Percentiles rank a stretch among this genome's conserved stretches.
Conservation (phyloP, 768 basidiomycete genomes). For the Collybia nuda region DNA sequence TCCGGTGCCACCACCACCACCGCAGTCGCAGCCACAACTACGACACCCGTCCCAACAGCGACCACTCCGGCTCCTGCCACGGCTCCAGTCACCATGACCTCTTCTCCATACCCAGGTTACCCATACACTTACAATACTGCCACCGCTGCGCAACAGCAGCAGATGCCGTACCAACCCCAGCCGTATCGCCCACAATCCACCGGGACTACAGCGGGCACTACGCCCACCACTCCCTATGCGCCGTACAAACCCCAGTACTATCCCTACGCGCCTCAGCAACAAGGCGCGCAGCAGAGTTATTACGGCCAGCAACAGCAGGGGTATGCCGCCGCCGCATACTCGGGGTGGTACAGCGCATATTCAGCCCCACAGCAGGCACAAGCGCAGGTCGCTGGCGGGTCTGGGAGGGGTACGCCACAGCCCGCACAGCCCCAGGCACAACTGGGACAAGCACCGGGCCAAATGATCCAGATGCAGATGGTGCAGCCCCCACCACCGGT, state of each 20-base stretch:
- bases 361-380: constrained; percentile 6
- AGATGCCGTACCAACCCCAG: constrained; percentile 11
- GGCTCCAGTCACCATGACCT: constrained; percentile 11
- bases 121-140: constrained; percentile 27
- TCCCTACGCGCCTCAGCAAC: constrained; percentile 11
- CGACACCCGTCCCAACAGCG: constrained; percentile 21
- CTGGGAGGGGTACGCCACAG: constrained; percentile 46
- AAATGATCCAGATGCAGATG: constrained; percentile 3
- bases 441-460: constrained; percentile 1
- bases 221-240: constrained; percentile 22
- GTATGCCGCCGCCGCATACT: constrained; percentile 30
- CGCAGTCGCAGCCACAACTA: constrained; percentile 22
- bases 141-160: constrained; percentile 16
- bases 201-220: not conserved
- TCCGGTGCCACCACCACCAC: constrained; percentile 34
- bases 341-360: constrained; percentile 33
- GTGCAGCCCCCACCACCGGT: constrained; percentile 1
- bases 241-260: constrained; percentile 33
- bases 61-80: constrained; percentile 23
- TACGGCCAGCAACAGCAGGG: constrained; percentile 37
- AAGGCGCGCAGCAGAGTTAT: constrained; percentile 28
- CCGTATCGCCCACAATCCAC: constrained; percentile 11
- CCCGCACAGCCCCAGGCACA: constrained; percentile 17
- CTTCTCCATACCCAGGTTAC: constrained; percentile 29
- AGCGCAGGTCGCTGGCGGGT: constrained; percentile 10